These are phyloP conservation scores for Colletotrichum sublineola DNA, from an alignment of 2,329 filamentous ascomycete species.

Conservation along the genomic window DNA sequence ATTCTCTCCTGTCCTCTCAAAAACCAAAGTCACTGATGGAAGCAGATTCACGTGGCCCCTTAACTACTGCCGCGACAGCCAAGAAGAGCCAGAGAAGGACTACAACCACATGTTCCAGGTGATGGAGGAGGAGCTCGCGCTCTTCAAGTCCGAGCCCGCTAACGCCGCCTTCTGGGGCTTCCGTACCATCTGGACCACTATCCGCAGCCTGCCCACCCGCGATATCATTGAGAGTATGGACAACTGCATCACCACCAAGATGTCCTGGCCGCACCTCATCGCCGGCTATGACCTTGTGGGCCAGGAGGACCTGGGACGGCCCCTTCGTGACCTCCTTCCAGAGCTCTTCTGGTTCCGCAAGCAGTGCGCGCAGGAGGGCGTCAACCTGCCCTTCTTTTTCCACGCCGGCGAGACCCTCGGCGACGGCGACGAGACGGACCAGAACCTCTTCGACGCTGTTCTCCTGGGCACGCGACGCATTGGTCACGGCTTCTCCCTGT, in stretches of 20 bases:
- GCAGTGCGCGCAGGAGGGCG: slow-evolving; percentile 76
- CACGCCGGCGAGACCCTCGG: slow-evolving; percentile 86
- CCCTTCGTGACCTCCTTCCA: slow-evolving; percentile 79
- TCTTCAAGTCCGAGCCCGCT: slow-evolving; percentile 71
- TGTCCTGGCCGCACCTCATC: slow-evolving; percentile 78
- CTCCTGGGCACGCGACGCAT: slow-evolving; percentile 84
- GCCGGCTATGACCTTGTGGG: slow-evolving; percentile 89
- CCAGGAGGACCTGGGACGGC: slow-evolving; percentile 80
- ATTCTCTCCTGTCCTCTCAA: neutral
- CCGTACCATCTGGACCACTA: slow-evolving; percentile 81
- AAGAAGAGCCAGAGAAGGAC: slow-evolving; percentile 71
- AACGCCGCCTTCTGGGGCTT: slow-evolving; percentile 80
- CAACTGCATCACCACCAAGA: slow-evolving; percentile 81
- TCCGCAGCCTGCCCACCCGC: slow-evolving; percentile 72
- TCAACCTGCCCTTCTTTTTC: slow-evolving; percentile 89
- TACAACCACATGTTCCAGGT: slow-evolving; percentile 75
- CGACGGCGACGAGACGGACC: slow-evolving; percentile 45
- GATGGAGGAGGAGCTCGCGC: slow-evolving; percentile 79
- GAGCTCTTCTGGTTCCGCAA: slow-evolving; percentile 90
- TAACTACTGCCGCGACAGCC: slow-evolving; percentile 71
- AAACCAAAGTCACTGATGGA: neutral
- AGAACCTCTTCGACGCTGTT: slow-evolving; percentile 83
- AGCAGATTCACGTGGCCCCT: slow-evolving; percentile 73
- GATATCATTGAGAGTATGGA: slow-evolving; percentile 83
- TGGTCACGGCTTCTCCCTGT: slow-evolving; percentile 84